A percentile compares a stretch with the other conserved stretches of the same genome.
phyloP scores from a whole-genome alignment of 2,329 filamentous ascomycete genomes.

The Helotiales sp. region DNA sequence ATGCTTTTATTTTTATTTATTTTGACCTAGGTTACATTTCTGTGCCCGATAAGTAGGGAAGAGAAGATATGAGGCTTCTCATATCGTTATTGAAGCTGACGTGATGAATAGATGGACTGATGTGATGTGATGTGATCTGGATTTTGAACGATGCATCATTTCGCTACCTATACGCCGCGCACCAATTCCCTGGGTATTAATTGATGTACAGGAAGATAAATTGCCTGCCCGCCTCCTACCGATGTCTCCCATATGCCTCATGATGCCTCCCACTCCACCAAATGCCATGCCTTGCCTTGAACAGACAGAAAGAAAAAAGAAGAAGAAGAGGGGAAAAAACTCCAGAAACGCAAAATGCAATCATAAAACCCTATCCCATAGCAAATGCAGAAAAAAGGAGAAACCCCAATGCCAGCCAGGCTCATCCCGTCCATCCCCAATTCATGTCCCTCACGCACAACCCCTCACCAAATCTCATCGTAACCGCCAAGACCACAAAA shows the following conservation, averaged over 20 bases:
- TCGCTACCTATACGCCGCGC: neutral
- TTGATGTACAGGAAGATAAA: no score
- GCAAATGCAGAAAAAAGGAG: neutral
- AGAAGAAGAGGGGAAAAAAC: neutral
- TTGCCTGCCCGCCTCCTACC: no score
- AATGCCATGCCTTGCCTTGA: neutral
- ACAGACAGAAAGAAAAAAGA: neutral
- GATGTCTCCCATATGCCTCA: neutral
- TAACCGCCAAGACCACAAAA: conserved; percentile 48
- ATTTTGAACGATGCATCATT: neutral
- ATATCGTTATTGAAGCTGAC: no score
- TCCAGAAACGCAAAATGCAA: neutral
- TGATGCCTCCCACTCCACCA: neutral
- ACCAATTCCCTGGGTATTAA: neutral
- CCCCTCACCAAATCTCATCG: conserved; percentile 44
- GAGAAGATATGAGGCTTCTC: no score
- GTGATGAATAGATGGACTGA: no score
- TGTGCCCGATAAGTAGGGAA: no score
- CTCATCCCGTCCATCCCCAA: conserved; percentile 15
- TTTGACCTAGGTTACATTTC: no score
- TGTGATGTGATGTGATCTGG: no score
- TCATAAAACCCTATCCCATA: neutral
- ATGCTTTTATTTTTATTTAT: no score
- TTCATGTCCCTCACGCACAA: conserved; percentile 40
- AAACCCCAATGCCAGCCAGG: neutral